Evolutionary conservation across 2,329 filamentous ascomycete genomes (phyloP), one percentile per base, ranked within the genome.

Genomic region (Salinomyces thailandicus): DNA sequence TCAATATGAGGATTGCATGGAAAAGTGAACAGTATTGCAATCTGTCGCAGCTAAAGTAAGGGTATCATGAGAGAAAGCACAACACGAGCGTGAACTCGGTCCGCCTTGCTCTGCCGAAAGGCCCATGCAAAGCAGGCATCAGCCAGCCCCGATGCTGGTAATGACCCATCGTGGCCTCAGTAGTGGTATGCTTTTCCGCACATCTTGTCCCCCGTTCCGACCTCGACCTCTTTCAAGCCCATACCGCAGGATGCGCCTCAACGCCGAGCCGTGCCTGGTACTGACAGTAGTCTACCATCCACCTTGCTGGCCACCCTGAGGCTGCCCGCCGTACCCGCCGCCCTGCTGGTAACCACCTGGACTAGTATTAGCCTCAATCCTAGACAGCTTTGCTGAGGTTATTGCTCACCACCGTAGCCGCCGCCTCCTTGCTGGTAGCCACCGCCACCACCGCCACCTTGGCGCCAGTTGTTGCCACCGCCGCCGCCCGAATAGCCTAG

Each of bases 261-360:
- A 35, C 14, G 18, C 33, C 17, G 27, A 16, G 27, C 22, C n/a
- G 9, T 18, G 35, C 16, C 12, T 15, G 14, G 11, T 12, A 13
- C 3, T 15, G 27, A 16, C 2, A n/a, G 11, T 14, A 9, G 14
- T 30, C 27, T 30, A 26, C 40, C 39, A 49, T 20, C 40, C 39
- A 20, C 38, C 36, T 30, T 43, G 42, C 38, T 42, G 38, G 33
- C 42, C 41, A 26, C 51, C 43, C 35, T 44, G 49, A 35, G 48
- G 53, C 38, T 51, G 53, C 18, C 48, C 50, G 19, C 50, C 49
- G 38, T 53, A 54, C 24, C 52, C 52, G 15, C 51, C 51, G 31
- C 46, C 46, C 41, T 53, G 49, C 37, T 50, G 47, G 41, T 49
- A 52, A 27, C 50, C 49, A 31, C 46, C 50, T 26, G 4, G n/a